These are phyloP conservation scores for Myriosclerotinia scirpicola DNA, from an alignment of 2,329 filamentous ascomycete genomes.

Conservation along the genomic window DNA sequence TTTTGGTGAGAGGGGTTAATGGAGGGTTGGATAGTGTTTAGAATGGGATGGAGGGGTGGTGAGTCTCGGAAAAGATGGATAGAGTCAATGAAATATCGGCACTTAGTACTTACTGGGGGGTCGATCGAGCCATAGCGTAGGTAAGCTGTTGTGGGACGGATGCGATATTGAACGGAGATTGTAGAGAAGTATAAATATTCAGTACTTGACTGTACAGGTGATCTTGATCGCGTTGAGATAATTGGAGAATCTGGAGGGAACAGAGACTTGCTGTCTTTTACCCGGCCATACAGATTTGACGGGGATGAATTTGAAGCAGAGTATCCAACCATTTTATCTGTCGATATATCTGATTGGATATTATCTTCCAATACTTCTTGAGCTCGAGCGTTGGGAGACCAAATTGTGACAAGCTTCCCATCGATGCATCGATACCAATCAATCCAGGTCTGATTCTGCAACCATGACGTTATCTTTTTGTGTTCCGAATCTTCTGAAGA, in stretches of 20 bases:
- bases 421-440: neutral
- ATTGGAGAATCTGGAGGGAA: neutral
- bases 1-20: neutral
- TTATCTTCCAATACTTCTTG: neutral
- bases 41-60: no score
- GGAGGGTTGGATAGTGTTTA: neutral
- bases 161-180: conserved; percentile 1
- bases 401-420: neutral
- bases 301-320: neutral
- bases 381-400: neutral
- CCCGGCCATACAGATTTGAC: neutral
- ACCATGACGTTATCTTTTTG: neutral
- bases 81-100: neutral
- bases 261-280: neutral
- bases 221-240: neutral
- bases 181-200: conserved; percentile 14
- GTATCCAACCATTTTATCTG: neutral
- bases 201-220: neutral
- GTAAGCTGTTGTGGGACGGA: neutral
- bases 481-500: conserved; percentile 6
- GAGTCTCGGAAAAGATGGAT: no score
- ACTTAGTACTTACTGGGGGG: conserved; percentile 7
- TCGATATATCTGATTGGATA: neutral
- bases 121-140: conserved; percentile 12
- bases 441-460: conserved; percentile 11